phyloP scores from a whole-genome alignment of 2,329 filamentous ascomycete species.

The Hirsutella thompsonii region DNA sequence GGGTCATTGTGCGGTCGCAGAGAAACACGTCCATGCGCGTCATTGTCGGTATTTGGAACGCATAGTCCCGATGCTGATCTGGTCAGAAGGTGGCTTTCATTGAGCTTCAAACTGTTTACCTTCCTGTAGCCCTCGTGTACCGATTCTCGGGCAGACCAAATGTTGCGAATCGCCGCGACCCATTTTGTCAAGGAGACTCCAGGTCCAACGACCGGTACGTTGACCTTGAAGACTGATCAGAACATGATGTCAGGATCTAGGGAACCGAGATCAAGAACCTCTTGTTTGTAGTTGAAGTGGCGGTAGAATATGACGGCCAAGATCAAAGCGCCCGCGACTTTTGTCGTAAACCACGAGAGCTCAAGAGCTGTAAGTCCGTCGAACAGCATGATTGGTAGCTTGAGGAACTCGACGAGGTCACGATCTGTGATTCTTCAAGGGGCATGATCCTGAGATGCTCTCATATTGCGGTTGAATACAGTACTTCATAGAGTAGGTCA shows the following conservation, averaged over 20 bases:
- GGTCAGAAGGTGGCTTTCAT: background rate
- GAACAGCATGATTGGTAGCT: constrained; percentile 1
- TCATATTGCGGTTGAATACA: no score
- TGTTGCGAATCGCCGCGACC: constrained; percentile 5
- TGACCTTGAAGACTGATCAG: constrained; percentile 1
- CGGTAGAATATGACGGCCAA: constrained; percentile 1
- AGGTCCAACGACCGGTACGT: constrained; percentile 5
- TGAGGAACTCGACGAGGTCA: background rate
- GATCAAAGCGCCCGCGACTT: background rate
- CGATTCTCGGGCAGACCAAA: constrained; percentile 4
- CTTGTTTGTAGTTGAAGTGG: constrained; percentile 3
- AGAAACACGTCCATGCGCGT: constrained; percentile 8
- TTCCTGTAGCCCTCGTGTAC: constrained; percentile 6
- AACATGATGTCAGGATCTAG: background rate
- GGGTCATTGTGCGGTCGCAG: constrained; percentile 6
- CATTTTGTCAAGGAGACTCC: constrained; percentile 6
- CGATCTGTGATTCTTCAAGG: no score
- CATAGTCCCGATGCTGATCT: constrained; percentile 2
- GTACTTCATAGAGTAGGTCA: no score
- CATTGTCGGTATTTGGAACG: constrained; percentile 8
- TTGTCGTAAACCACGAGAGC: background rate
- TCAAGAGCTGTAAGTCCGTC: background rate
- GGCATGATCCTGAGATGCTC: no score
- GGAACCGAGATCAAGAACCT: background rate
- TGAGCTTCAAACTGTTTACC: background rate